A percentile compares a stretch with the other conserved stretches of the same genome.
phyloP scores from a whole-genome alignment of 176 grass and related monocot species.

The Zea luxurians region DNA sequence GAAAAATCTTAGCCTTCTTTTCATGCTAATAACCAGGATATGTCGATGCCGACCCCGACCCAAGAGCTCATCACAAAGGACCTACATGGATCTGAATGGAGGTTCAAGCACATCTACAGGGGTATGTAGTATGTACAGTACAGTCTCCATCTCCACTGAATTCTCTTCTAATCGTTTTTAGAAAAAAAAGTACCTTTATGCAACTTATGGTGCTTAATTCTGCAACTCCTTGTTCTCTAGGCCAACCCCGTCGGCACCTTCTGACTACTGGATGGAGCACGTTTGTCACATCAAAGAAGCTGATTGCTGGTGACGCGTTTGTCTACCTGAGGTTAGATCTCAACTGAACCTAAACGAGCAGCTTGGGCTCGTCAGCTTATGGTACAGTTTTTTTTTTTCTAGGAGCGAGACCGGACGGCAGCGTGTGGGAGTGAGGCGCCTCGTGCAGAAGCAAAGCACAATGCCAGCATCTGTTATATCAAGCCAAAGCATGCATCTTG shows the following conservation, averaged over 20 bases:
- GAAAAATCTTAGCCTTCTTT: constrained; percentile 9
- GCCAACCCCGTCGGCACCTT: constrained; percentile 91
- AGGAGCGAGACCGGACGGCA: constrained; percentile 89
- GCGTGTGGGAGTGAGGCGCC: constrained; percentile 80
- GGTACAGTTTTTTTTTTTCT: constrained; percentile 2
- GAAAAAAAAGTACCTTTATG: background rate
- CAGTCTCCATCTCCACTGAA: constrained; percentile 15
- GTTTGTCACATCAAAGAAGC: constrained; percentile 86
- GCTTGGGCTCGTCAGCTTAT: no score
- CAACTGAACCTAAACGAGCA: background rate
- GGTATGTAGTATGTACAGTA: constrained; percentile 68
- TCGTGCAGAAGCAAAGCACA: constrained; percentile 76
- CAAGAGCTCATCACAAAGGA: constrained; percentile 87
- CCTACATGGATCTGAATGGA: constrained; percentile 88
- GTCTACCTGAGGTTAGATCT: constrained; percentile 77
- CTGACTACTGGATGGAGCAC: constrained; percentile 96
- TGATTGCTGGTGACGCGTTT: constrained; percentile 85
- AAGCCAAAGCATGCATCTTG: constrained; percentile 99
- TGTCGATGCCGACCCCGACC: constrained; percentile 75
- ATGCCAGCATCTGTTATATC: constrained; percentile 92
- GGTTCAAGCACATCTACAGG: constrained; percentile 95
- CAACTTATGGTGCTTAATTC: constrained; percentile 12
- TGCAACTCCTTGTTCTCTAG: constrained; percentile 44
- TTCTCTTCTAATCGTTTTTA: constrained; percentile 28
- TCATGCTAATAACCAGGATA: constrained; percentile 61